phyloP scores from a whole-genome alignment of 1,284 basidiomycete species.

The Ceratobasidium sp. region DNA sequence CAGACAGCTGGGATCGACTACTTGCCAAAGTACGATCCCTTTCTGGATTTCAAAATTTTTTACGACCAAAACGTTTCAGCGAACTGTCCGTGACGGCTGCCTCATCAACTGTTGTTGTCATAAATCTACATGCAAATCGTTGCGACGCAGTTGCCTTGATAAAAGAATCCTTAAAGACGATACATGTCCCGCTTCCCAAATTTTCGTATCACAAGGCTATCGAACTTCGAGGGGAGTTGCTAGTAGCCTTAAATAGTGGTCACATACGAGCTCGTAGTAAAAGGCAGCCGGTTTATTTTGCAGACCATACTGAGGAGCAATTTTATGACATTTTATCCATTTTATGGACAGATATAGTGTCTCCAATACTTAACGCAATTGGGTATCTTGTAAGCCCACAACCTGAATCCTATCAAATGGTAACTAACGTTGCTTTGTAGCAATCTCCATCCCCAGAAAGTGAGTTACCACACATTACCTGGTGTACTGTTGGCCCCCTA shows the following conservation, averaged over 20 bases:
- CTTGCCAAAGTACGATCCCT: neutral
- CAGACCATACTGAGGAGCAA: no score
- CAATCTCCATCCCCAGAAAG: no score
- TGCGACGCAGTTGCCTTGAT: slow-evolving; percentile 1
- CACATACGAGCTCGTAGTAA: neutral
- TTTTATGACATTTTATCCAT: no score
- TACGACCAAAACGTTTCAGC: neutral
- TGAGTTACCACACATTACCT: slow-evolving; percentile 4
- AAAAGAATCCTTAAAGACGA: neutral
- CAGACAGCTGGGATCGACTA: neutral
- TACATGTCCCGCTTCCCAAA: neutral
- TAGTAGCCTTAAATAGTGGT: no score
- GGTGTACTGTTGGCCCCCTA: neutral
- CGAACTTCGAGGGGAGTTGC: no score
- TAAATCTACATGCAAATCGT: neutral
- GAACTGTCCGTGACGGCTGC: neutral
- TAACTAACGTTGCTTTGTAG: neutral
- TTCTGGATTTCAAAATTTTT: neutral
- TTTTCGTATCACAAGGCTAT: neutral
- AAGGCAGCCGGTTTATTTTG: no score
- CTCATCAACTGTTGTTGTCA: neutral
- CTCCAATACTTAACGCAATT: no score
- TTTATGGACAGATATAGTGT: no score
- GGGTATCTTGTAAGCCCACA: no score
- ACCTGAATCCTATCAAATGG: neutral